These are phyloP conservation scores for Tetraselmis striata DNA, from an alignment of 139 green algal genomes.

Conservation along the genomic window DNA sequence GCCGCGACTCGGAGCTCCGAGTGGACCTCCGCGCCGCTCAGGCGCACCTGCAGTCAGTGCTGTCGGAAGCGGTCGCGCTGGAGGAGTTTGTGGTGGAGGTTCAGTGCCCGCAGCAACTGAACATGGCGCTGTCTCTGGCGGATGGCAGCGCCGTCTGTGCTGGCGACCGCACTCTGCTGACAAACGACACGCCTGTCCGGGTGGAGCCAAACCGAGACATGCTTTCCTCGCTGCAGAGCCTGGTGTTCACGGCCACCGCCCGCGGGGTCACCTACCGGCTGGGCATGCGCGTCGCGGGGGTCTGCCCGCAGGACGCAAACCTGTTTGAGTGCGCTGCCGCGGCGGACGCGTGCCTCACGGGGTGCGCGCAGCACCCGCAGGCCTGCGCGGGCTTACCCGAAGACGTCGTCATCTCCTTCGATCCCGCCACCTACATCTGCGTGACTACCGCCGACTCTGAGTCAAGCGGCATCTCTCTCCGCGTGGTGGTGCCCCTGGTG, in stretches of 20 bases:
- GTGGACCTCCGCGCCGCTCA: neutral
- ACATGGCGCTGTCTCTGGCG: neutral
- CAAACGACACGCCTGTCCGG: neutral
- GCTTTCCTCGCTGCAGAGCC: neutral
- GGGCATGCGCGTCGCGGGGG: neutral
- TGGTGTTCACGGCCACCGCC: neutral
- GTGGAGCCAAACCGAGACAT: neutral
- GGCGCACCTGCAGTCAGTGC: neutral
- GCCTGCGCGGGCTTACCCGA: neutral
- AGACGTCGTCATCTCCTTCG: neutral
- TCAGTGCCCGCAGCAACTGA: neutral
- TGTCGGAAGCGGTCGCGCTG: neutral
- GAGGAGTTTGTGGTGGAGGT: neutral
- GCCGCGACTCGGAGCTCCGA: neutral
- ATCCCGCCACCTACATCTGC: neutral
- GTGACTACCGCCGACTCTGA: too few relatives aligned
- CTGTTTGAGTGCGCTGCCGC: neutral
- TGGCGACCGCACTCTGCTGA: neutral
- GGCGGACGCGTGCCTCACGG: neutral
- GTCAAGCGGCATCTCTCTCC: too few relatives aligned
- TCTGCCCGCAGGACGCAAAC: neutral
- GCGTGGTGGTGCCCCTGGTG: too few relatives aligned
- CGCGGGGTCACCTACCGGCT: neutral
- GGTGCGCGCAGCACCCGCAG: neutral
- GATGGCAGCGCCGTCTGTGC: neutral